Percentiles rank a stretch among this genome's conserved stretches.
Conservation (phyloP, 768 basidiomycete genomes). For the Mycena galopus region DNA sequence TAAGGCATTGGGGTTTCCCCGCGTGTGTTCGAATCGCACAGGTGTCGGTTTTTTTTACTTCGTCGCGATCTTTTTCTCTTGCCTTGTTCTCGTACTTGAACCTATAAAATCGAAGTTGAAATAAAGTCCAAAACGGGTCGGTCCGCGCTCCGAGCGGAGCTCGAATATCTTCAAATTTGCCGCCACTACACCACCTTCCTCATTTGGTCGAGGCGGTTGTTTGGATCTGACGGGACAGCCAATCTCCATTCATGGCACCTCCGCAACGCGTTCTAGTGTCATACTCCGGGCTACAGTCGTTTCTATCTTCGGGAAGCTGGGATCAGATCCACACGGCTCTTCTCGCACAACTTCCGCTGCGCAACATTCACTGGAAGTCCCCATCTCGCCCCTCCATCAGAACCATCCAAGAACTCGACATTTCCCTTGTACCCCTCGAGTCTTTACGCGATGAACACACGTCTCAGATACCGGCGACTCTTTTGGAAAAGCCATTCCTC, state of each 20-base stretch:
- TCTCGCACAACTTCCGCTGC: conserved; percentile 82
- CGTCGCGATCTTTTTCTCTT: too few species aligned
- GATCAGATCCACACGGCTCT: conserved; percentile 75
- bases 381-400: conserved; percentile 76
- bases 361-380: conserved; percentile 94
- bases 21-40: conserved; percentile 49
- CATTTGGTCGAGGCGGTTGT: neutral
- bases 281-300: conserved; percentile 72
- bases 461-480: conserved; percentile 80
- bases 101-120: too few species aligned
- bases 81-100: too few species aligned
- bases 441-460: conserved; percentile 78
- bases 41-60: conserved; percentile 38
- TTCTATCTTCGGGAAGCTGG: conserved; percentile 81
- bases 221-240: neutral
- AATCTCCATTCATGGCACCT: conserved; percentile 31
- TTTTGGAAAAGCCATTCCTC: conserved; percentile 89
- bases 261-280: conserved; percentile 72
- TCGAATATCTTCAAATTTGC: too few species aligned
- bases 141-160: too few species aligned
- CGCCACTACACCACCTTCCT: too few species aligned
- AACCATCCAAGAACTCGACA: conserved; percentile 91
- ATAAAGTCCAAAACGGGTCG: too few species aligned
- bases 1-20: conserved; percentile 44
- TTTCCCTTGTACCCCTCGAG: conserved; percentile 79